phyloP scores from a whole-genome alignment of 768 basidiomycete genomes.

The Russula sp. region DNA sequence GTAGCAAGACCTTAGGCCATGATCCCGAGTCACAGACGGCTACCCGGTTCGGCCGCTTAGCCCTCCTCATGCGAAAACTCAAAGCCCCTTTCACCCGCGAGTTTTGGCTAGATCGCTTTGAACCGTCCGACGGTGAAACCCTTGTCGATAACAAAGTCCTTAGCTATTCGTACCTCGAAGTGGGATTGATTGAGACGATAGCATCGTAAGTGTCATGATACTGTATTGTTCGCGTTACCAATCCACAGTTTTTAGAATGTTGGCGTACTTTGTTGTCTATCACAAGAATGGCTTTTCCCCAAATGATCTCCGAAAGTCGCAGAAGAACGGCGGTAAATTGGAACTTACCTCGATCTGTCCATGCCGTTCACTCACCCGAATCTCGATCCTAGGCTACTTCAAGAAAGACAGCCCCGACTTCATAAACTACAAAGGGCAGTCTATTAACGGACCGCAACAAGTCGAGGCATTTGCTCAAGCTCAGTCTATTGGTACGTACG shows the following conservation, averaged over 20 bases:
- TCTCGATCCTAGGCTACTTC: slow-evolving; percentile 48
- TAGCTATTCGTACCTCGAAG: slow-evolving; percentile 66
- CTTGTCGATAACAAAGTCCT: slow-evolving; percentile 60
- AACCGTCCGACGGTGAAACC: slow-evolving; percentile 52
- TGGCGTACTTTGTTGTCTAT: slow-evolving; percentile 66
- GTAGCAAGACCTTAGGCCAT: slow-evolving; percentile 51
- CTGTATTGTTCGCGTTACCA: background rate
- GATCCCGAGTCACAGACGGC: slow-evolving; percentile 53
- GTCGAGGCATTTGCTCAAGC: slow-evolving; percentile 58
- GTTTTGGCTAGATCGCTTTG: slow-evolving; percentile 59
- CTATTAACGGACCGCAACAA: slow-evolving; percentile 47
- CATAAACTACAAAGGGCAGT: slow-evolving; percentile 50
- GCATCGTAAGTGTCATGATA: slow-evolving; percentile 45
- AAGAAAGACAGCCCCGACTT: slow-evolving; percentile 50
- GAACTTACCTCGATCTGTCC: background rate
- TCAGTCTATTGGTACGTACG: slow-evolving; percentile 52
- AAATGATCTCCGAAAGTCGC: slow-evolving; percentile 50
- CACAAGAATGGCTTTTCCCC: slow-evolving; percentile 61
- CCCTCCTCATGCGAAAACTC: slow-evolving; percentile 40
- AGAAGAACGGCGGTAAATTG: slow-evolving; percentile 35
- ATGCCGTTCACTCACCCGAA: background rate
- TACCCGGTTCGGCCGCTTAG: slow-evolving; percentile 44
- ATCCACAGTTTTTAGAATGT: slow-evolving; percentile 41
- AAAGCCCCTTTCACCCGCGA: slow-evolving; percentile 53
- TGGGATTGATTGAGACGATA: slow-evolving; percentile 57